Evolutionary conservation across 306 rosid genomes (phyloP).

Genomic region (Rosa multiflora): DNA sequence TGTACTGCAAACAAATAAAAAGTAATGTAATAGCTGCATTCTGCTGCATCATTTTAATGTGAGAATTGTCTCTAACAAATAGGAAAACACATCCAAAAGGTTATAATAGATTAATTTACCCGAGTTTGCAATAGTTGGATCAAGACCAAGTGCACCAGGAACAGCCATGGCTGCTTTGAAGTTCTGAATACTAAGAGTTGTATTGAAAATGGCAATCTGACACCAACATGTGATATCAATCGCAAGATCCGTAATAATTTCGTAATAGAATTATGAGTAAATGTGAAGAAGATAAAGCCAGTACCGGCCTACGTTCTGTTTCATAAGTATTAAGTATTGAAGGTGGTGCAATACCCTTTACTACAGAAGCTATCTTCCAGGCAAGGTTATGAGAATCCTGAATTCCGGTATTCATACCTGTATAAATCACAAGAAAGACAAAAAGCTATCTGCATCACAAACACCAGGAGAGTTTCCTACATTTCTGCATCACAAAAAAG

Average conservation of each 20-base stretch:
- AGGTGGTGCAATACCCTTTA: conserved; percentile 74
- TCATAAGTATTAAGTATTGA: conserved; percentile 76
- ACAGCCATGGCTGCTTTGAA: too few species aligned
- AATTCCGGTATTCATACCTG: conserved; percentile 99
- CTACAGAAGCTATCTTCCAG: conserved; percentile 88
- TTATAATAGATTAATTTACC: too few species aligned
- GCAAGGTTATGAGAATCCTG: conserved; percentile 97
- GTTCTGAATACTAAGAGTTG: too few species aligned
- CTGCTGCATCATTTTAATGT: too few species aligned
- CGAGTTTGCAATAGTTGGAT: too few species aligned
- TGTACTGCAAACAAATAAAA: too few species aligned
- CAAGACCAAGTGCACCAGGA: too few species aligned
- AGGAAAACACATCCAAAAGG: too few species aligned
- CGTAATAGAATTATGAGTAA: not conserved
- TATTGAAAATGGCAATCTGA: too few species aligned
- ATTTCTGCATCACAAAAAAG: conserved; percentile 17
- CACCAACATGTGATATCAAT: too few species aligned
- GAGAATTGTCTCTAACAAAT: too few species aligned
- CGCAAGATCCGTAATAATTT: conserved; percentile 27
- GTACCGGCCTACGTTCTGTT: conserved; percentile 83
- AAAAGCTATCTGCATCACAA: not conserved
- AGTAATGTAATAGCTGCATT: too few species aligned
- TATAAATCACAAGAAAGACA: conserved; percentile 19
- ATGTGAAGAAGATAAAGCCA: conserved; percentile 28
- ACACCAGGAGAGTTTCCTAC: conserved; percentile 15